Evolutionary conservation across 108 stramenopile genomes (phyloP).

Genomic region (Epithemia pelagica): DNA sequence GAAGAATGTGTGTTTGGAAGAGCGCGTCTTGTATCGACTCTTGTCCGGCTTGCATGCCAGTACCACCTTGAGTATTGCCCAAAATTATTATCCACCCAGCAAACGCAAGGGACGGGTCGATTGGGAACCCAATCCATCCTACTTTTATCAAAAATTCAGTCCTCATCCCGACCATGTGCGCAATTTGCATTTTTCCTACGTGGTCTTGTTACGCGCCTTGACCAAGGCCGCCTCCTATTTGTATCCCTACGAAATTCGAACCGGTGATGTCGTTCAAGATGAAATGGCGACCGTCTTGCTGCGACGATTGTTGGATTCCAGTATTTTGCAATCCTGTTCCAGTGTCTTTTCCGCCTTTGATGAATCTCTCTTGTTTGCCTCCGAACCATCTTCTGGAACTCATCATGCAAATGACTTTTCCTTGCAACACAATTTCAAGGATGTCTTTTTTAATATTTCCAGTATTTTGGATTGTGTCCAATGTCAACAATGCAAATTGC

Average conservation of each 20-base stretch:
- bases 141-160: constrained; percentile 78
- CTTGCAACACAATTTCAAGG: constrained; percentile 85
- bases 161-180: constrained; percentile 81
- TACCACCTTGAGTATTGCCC: constrained; percentile 82
- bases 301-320: constrained; percentile 62
- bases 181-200: constrained; percentile 92
- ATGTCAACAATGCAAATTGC: constrained; percentile 93
- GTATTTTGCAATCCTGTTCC: constrained; percentile 67
- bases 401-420: constrained; percentile 21
- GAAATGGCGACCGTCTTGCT: constrained; percentile 63
- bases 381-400: constrained; percentile 9
- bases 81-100: constrained; percentile 84
- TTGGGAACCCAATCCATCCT: constrained; percentile 80
- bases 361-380: constrained; percentile 86
- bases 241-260: constrained; percentile 66
- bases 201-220: constrained; percentile 83
- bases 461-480: constrained; percentile 91
- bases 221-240: constrained; percentile 72
- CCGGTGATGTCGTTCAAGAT: constrained; percentile 80
- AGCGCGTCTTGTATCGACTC: constrained; percentile 85
- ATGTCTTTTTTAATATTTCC: constrained; percentile 87
- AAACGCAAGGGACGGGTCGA: constrained; percentile 63
- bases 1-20: constrained; percentile 92
- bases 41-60: constrained; percentile 84
- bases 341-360: constrained; percentile 89